Conservation (phyloP, 345 rosid species). For the Conringia planisiliqua region DNA sequence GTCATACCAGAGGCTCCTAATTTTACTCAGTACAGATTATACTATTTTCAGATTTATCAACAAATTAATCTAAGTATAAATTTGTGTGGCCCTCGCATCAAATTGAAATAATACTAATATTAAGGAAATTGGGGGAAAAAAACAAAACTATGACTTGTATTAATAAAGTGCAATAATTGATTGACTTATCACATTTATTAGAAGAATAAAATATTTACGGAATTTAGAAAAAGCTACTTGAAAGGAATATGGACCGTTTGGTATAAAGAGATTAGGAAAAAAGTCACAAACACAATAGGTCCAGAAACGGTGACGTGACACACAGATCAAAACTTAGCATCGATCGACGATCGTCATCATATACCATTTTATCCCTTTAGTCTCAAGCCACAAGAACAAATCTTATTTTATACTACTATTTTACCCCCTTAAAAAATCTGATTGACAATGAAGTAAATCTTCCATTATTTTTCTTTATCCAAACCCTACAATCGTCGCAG, state of each 20-base stretch:
- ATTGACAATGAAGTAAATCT: not conserved
- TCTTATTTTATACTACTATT: slow-evolving; percentile 1
- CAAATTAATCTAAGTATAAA: not conserved
- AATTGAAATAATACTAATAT: not conserved
- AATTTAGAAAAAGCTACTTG: slow-evolving; percentile 28
- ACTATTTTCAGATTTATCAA: not conserved
- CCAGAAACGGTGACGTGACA: slow-evolving; percentile 35
- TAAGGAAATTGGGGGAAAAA: not conserved
- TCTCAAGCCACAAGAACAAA: slow-evolving; percentile 25
- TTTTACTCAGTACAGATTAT: too few species aligned
- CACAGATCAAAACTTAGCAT: slow-evolving; percentile 27
- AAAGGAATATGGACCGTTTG: slow-evolving; percentile 33
- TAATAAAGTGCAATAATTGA: slow-evolving; percentile 36
- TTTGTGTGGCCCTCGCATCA: not conserved
- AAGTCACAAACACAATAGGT: slow-evolving; percentile 31
- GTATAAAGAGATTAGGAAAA: slow-evolving; percentile 26
- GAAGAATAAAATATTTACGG: slow-evolving; percentile 28
- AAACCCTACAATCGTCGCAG: not conserved
- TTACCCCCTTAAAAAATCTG: not conserved
- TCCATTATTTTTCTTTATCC: not conserved
- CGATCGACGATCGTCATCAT: slow-evolving; percentile 31
- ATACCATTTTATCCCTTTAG: slow-evolving; percentile 26
- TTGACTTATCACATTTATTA: slow-evolving; percentile 28
- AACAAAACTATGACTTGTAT: slow-evolving; percentile 18
- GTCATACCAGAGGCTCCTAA: too few species aligned